A percentile compares a stretch with the other conserved stretches of the same genome.
Evolutionary conservation across 2,329 filamentous ascomycete genomes (phyloP).

Genomic region (Phialophora verrucosa): DNA sequence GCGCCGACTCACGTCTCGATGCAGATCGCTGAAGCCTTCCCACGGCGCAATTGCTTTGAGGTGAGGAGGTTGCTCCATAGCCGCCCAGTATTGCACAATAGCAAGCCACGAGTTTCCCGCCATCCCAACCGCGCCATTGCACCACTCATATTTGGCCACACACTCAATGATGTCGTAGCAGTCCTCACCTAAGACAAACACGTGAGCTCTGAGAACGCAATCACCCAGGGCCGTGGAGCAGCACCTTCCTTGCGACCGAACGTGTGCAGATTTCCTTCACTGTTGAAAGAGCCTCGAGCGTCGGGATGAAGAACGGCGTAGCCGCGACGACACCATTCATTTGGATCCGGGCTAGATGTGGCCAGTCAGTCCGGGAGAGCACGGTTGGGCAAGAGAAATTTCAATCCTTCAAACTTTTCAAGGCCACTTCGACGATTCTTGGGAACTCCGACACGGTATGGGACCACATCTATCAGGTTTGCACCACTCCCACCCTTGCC

Average conservation of each 20-base stretch:
- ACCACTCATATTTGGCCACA: constrained; percentile 52
- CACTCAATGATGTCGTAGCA: constrained; percentile 54
- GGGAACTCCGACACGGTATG: constrained; percentile 42
- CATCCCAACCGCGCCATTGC: constrained; percentile 52
- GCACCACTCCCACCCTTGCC: constrained; percentile 41
- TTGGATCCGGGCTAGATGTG: constrained; percentile 39
- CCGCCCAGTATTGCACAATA: constrained; percentile 53
- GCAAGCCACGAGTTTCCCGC: constrained; percentile 54
- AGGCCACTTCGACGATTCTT: constrained; percentile 37
- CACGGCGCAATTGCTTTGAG: constrained; percentile 55
- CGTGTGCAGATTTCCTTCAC: constrained; percentile 44
- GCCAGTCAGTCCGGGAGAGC: not conserved
- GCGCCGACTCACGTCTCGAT: constrained; percentile 54
- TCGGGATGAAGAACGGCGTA: constrained; percentile 45
- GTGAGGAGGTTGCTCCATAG: constrained; percentile 50
- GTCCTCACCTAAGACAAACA: constrained; percentile 45
- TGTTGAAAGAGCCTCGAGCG: constrained; percentile 40
- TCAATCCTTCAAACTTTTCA: constrained; percentile 39
- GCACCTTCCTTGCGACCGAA: constrained; percentile 50
- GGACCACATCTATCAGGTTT: constrained; percentile 36
- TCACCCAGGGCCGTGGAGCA: not conserved
- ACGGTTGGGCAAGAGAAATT: not conserved
- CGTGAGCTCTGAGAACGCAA: not conserved
- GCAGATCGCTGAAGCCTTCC: constrained; percentile 57
- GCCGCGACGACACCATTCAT: constrained; percentile 41